A percentile compares a stretch with the other conserved stretches of the same genome.
Conservation (phyloP, 305 asterid species). For the Fraxinus xanthoxyloides region DNA sequence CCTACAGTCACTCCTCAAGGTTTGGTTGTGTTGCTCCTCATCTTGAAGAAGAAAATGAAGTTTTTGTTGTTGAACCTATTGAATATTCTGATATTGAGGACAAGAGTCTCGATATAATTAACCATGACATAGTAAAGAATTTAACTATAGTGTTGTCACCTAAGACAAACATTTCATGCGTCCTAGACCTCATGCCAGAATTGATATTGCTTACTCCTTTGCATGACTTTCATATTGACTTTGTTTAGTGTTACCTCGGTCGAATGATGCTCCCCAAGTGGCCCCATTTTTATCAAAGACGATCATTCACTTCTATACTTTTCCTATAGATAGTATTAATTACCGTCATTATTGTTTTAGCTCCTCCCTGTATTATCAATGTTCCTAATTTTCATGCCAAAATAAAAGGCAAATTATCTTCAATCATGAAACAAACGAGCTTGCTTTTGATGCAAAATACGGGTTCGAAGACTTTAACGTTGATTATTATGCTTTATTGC, state of each 20-base stretch:
- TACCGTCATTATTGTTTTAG: neutral
- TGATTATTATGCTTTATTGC: neutral
- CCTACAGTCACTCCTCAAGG: neutral
- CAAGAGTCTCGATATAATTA: neutral
- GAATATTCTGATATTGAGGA: neutral
- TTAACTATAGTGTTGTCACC: neutral
- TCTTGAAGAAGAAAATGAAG: neutral
- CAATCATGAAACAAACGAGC: neutral
- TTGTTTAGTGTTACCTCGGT: neutral
- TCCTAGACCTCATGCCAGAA: neutral
- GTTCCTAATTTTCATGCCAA: neutral
- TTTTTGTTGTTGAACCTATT: neutral
- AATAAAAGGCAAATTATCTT: neutral
- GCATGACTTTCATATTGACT: neutral
- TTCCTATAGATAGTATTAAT: too few species aligned
- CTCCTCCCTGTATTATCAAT: neutral
- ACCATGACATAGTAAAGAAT: neutral
- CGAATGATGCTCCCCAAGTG: neutral
- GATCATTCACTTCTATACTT: neutral
- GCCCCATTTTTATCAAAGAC: neutral
- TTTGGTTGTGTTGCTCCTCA: neutral
- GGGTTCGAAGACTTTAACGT: neutral
- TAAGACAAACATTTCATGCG: neutral
- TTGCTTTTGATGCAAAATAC: neutral
- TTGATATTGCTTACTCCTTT: neutral